A percentile compares a stretch with the other conserved stretches of the same genome.
phyloP scores from a whole-genome alignment of 495 filamentous ascomycete genomes.

The Ramalina intermedia region DNA sequence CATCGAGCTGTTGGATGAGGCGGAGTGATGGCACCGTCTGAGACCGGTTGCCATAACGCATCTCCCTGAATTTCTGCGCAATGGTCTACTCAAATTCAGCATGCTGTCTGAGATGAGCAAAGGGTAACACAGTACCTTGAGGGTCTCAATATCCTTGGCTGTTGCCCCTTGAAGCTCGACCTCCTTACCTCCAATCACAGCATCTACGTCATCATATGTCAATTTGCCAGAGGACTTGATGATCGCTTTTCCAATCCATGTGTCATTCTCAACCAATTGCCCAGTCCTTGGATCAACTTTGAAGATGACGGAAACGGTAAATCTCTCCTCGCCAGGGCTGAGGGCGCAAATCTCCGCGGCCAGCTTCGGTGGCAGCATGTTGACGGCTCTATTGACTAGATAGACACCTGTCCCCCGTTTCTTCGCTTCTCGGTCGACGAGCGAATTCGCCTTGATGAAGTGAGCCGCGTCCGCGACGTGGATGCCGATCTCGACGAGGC shows the following conservation, averaged over 20 bases:
- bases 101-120: neutral
- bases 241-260: conserved; percentile 88
- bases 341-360: conserved; percentile 79
- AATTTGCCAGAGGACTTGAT: conserved; percentile 82
- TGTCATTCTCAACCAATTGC: conserved; percentile 61
- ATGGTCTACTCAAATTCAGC: conserved; percentile 35
- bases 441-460: conserved; percentile 89
- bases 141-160: conserved; percentile 55
- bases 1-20: conserved; percentile 85
- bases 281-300: conserved; percentile 67
- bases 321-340: conserved; percentile 69
- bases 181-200: conserved; percentile 49
- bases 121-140: conserved; percentile 43
- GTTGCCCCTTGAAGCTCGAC: conserved; percentile 44
- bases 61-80: conserved; percentile 76
- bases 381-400: conserved; percentile 78
- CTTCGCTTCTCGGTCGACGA: conserved; percentile 94
- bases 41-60: conserved; percentile 62
- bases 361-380: conserved; percentile 75
- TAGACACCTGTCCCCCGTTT: conserved; percentile 95
- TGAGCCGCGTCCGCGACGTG: conserved; percentile 94
- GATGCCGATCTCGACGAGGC: conserved; percentile 83
- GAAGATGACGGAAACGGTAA: conserved; percentile 87
- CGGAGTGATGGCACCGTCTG: conserved; percentile 71
- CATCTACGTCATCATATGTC: conserved; percentile 70